Base-by-base conservation (phyloP, 2,329 filamentous ascomycete species). In the Penicillium sp. region DNA sequence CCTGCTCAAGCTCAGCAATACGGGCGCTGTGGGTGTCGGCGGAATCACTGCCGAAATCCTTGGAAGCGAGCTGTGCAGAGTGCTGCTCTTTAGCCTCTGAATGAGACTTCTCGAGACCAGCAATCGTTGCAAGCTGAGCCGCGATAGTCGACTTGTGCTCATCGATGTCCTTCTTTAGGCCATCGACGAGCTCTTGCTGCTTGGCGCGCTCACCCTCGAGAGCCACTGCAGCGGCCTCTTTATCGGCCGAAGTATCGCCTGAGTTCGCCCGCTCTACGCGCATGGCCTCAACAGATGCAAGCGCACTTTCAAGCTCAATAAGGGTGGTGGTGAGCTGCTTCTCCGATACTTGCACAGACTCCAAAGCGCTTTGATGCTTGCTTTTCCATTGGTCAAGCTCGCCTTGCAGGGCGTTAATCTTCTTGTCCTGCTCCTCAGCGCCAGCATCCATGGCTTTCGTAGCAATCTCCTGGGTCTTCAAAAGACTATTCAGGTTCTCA, bases 71-170 rank as follows among this genome's bases (percentile, higher is more conserved):
- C 42, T 86, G 81, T 48, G 87, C 81, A 36, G 89, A 83, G 10
- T 95, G 79, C 63, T 93, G 82, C 43, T 81, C 74, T 63, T 85
- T 83, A 46, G 88, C 82, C 24, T 81, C 79, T 29, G 81, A 71
- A 66, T 95, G 87, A 4, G 86, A 83, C 58, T 85, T 75, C 70
- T 96, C 90, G 13, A 96, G 79, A 59, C 88, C 83, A 3, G 85
- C 79, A 28, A 96, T 85, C 63, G 86, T 89, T 36, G 81, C 69
- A 12, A 85, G 78, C 63, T 92, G 89, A 59, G 77, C 80, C 57
- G 82, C 81, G 62, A 95, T 86, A 34, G 88, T 83, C 3, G 81
- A 76, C 74, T 89, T 92, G 74, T 95, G 91, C 66, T 90, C 85
- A 47, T 92, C 85, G 48, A 96, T 86, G 67, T 95, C 87, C 53